phyloP scores from a whole-genome alignment of 2,329 filamentous ascomycete genomes.

The Fusarium decemcellulare region DNA sequence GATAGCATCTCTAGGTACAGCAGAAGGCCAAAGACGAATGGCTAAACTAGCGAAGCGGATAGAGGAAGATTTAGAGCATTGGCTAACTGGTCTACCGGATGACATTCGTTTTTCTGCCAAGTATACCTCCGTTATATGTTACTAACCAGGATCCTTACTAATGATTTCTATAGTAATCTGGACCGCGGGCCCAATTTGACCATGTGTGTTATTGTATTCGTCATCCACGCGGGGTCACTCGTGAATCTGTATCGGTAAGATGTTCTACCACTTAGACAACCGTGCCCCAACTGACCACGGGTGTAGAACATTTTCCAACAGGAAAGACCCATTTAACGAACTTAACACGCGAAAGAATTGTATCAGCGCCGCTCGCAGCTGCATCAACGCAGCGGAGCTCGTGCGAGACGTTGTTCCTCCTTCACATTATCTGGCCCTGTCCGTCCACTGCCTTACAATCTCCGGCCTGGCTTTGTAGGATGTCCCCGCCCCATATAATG shows the following conservation, averaged over 20 bases:
- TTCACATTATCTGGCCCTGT: not conserved
- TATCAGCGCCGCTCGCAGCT: constrained; percentile 1
- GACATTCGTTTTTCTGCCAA: constrained; percentile 2
- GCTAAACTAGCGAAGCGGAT: not conserved
- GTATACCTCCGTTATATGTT: not conserved
- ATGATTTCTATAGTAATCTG: not conserved
- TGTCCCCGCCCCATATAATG: too few species aligned
- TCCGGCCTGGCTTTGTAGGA: not conserved
- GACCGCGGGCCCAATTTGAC: not conserved
- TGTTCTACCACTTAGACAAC: not conserved
- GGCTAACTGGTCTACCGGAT: not conserved
- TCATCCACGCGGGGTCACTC: not conserved
- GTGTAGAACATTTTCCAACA: not conserved
- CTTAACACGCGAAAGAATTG: not conserved
- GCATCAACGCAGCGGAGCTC: not conserved
- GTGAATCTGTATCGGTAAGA: not conserved
- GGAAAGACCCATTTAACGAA: not conserved
- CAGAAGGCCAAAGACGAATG: not conserved
- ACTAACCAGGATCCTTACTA: not conserved
- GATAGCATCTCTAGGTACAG: not conserved
- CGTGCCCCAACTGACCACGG: not conserved
- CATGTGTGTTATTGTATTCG: not conserved
- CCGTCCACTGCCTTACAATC: not conserved
- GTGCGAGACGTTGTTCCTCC: not conserved
- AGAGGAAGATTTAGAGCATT: not conserved